These are phyloP conservation scores for Mycena latifolia DNA, from an alignment of 768 basidiomycete species.

Conservation along the genomic window DNA sequence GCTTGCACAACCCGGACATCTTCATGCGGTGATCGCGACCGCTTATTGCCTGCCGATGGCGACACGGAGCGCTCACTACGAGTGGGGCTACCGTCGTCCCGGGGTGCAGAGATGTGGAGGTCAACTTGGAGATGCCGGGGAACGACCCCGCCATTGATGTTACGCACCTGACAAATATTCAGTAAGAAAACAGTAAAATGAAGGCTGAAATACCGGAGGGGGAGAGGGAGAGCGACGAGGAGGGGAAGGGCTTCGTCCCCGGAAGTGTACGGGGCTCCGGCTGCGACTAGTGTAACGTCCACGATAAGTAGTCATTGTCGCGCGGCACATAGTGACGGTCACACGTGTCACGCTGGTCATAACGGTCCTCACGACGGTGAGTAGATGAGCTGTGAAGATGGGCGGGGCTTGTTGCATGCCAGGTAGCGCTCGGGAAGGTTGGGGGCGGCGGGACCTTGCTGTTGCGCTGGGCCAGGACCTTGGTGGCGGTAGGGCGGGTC, in stretches of 20 bases:
- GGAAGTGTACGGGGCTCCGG: constrained; percentile 11
- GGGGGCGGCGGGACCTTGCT: neutral
- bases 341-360: constrained; percentile 14
- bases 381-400: neutral
- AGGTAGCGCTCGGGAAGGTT: neutral
- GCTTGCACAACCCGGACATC: constrained; percentile 6
- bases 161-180: neutral
- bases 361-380: neutral
- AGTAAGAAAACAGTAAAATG: neutral
- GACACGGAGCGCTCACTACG: neutral
- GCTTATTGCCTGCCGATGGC: neutral
- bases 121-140: neutral
- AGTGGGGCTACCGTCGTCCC: neutral
- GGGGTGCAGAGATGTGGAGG: too few species aligned
- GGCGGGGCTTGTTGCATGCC: neutral
- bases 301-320: neutral
- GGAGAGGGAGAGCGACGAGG: too few species aligned
- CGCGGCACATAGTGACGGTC: neutral
- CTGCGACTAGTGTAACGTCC: neutral
- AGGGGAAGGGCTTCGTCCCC: constrained; percentile 9
- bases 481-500: too few species aligned
- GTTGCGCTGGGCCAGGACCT: too few species aligned
- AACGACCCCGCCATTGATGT: constrained; percentile 16
- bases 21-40: neutral
- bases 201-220: too few species aligned